Base-by-base conservation (phyloP, 129 eudicot genomes). In the Arctium minus region DNA sequence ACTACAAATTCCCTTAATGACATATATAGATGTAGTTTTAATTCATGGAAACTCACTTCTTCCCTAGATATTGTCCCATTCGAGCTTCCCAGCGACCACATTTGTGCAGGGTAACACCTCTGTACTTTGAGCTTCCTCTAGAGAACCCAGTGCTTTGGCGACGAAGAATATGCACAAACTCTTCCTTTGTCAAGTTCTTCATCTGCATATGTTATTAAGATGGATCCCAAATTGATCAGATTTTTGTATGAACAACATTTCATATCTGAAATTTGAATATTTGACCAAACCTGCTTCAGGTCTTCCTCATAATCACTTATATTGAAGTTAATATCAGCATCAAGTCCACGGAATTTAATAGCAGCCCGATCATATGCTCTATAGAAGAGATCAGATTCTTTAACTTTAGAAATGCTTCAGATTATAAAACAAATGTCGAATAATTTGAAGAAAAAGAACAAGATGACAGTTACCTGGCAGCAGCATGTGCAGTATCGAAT, bases 11-110 rank as follows among this genome's bases (percentile, higher is more conserved):
- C 11, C 11, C 64, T 15, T 29, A 40, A n/a, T 22, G 18, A 11
- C 29, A 7, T 5, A n/a, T 64, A 22, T 62, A 2, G 5, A 50
- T 27, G 0, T 70, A 35, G 53, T 53, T 39, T 70, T 30, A 79
- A 40, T 36, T 71, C 65, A 62, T 67, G 13, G 17, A 80, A 44
- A 73, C 89, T 87, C 75, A 91, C 96, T 91, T 91, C 83, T 89
- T 91, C 74, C 92, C 92, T 29, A 91, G 87, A 80, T 89, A 88
- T 84, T 91, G 96, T 5, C 96, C 96, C 96, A 91, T 91, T 46
- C 95, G 86, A 85, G 95, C 95, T 87, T 91, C 95, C 95, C 95
- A 91, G 22, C 92, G 86, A 9, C 92, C 95, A 74, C 95, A 89
- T 87, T 91, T 91, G 76, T 91, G 94, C 83, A 91, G 85, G 1